A percentile compares a stretch with the other conserved stretches of the same genome.
These are phyloP conservation scores for Xylaria venustula DNA, from an alignment of 495 filamentous ascomycete species.

Conservation along the genomic window DNA sequence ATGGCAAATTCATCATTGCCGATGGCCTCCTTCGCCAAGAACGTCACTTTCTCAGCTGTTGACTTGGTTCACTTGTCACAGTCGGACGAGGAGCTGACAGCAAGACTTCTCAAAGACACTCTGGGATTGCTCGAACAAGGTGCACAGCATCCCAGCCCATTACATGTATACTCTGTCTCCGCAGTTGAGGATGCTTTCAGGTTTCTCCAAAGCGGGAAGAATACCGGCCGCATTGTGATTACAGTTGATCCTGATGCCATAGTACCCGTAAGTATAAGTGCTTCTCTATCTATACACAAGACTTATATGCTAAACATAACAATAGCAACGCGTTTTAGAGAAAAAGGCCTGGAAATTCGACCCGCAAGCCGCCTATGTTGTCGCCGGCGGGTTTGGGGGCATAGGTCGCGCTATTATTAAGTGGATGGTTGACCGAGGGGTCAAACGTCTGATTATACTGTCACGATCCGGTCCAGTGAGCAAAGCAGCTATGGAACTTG, in stretches of 20 bases:
- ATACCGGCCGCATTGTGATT: slow-evolving; percentile 54
- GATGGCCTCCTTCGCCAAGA: slow-evolving; percentile 38
- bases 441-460: slow-evolving; percentile 50
- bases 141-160: slow-evolving; percentile 25
- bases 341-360: slow-evolving; percentile 24
- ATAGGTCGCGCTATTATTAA: slow-evolving; percentile 53
- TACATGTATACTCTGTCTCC: slow-evolving; percentile 37
- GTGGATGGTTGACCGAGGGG: slow-evolving; percentile 56
- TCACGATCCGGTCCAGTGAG: slow-evolving; percentile 45
- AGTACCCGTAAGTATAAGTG: slow-evolving; percentile 26
- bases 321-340: slow-evolving; percentile 17
- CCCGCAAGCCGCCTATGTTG: slow-evolving; percentile 48
- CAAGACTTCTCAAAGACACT: slow-evolving; percentile 13
- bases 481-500: slow-evolving; percentile 16
- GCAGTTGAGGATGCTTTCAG: slow-evolving; percentile 53
- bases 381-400: slow-evolving; percentile 58
- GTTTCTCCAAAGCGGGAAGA: slow-evolving; percentile 46
- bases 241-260: slow-evolving; percentile 24
- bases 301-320: background rate
- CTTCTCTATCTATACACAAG: too few species aligned
- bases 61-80: slow-evolving; percentile 30
- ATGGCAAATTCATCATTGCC: slow-evolving; percentile 26
- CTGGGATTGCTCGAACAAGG: slow-evolving; percentile 21
- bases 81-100: slow-evolving; percentile 11
- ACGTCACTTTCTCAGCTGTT: slow-evolving; percentile 37